Conservation (phyloP, 371 early-diverging fungal species). For the Haplosporangium sp. region DNA sequence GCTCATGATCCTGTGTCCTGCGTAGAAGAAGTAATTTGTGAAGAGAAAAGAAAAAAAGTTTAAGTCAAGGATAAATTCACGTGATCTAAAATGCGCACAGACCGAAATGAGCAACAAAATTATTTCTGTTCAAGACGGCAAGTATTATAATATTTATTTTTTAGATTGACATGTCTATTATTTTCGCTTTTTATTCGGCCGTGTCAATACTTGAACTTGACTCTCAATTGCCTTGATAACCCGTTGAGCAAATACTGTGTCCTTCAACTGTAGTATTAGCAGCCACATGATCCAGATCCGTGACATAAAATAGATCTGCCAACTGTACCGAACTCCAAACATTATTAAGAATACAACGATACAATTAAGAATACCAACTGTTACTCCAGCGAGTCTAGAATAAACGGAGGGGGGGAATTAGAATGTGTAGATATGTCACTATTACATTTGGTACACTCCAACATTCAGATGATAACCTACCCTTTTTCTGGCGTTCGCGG, state of each 20-base stretch:
- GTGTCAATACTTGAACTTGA: slow-evolving; percentile 4
- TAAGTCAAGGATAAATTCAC: no score
- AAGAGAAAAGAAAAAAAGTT: no score
- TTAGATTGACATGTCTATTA: slow-evolving; percentile 18
- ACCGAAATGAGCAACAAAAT: no score
- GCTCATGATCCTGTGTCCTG: slow-evolving; percentile 26
- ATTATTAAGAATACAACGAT: slow-evolving; percentile 36
- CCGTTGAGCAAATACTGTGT: slow-evolving; percentile 18
- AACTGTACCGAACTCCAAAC: slow-evolving; percentile 53
- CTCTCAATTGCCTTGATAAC: slow-evolving; percentile 21
- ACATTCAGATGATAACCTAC: slow-evolving; percentile 3
- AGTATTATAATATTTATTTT: no score
- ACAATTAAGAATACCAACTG: slow-evolving; percentile 39
- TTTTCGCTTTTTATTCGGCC: slow-evolving; percentile 43
- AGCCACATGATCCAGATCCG: slow-evolving; percentile 48
- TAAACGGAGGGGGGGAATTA: not conserved
- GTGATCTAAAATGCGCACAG: no score
- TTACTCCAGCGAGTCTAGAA: slow-evolving; percentile 37
- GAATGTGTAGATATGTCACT: no score
- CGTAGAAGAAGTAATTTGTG: no score
- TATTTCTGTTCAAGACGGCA: no score
- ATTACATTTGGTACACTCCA: no score
- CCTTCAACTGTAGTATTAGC: slow-evolving; percentile 44
- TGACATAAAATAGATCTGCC: slow-evolving; percentile 54
- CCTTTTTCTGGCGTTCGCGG: slow-evolving; percentile 63